Evolutionary conservation across 129 eudicot species (phyloP).

Genomic region (Flaveria trinervia): DNA sequence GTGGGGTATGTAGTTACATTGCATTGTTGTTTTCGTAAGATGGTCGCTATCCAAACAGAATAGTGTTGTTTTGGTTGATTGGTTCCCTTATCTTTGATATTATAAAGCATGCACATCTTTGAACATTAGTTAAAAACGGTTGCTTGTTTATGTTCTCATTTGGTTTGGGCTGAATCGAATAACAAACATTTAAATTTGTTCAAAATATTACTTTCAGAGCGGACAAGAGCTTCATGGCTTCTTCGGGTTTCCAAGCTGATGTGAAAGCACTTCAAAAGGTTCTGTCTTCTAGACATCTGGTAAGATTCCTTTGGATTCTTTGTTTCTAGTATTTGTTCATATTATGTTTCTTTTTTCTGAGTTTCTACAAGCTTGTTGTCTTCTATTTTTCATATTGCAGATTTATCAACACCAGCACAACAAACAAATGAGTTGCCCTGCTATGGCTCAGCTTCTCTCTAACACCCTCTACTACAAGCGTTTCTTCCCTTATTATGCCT

Average conservation of each 20-base stretch:
- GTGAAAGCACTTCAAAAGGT: slow-evolving; percentile 96
- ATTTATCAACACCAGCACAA: slow-evolving; percentile 96
- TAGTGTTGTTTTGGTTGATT: not conserved
- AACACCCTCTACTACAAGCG: slow-evolving; percentile 97
- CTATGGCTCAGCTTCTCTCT: slow-evolving; percentile 97
- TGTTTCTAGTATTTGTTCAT: not conserved
- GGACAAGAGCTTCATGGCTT: slow-evolving; percentile 89
- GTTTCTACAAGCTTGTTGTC: not conserved
- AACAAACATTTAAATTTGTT: not conserved
- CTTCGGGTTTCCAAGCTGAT: slow-evolving; percentile 98
- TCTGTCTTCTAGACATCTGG: slow-evolving; percentile 90
- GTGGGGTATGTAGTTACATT: not conserved
- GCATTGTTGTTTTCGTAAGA: not conserved
- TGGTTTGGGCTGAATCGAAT: not conserved
- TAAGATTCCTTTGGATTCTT: slow-evolving; percentile 32
- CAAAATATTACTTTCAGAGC: slow-evolving; percentile 54
- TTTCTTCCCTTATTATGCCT: slow-evolving; percentile 95
- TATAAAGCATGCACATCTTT: not conserved
- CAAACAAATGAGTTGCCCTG: slow-evolving; percentile 99
- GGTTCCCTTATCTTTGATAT: slow-evolving; percentile 2
- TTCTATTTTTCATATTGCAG: slow-evolving; percentile 32
- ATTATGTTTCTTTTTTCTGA: not conserved
- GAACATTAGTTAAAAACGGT: not conserved
- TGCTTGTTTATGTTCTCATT: not conserved
- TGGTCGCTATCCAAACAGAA: not conserved